Base-by-base conservation (phyloP, 805 yeast genomes). In the Ogataea pilisensis region DNA sequence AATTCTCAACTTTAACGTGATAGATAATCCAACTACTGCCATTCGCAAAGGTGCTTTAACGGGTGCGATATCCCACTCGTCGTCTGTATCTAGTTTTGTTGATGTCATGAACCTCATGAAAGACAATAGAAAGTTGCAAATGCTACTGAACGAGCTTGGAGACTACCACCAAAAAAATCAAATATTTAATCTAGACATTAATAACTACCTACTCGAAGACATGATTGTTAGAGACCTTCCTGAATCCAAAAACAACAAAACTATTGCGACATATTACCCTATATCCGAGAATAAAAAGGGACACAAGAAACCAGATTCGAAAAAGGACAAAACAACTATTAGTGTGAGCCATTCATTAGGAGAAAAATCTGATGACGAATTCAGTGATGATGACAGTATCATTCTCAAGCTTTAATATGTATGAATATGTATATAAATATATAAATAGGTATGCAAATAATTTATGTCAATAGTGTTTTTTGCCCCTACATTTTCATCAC, bases 61-160 rank as follows among this genome's bases (percentile, higher is more conserved):
- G 8, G 55, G 61, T 5, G 39, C 37, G 2, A 37, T 56, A 3
- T 44, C 51, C 1, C 64, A 60, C 37, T 57, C 63, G 24, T 43
- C 51, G 8, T 41, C 49, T 3, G 47, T 49, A 28, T 36, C 35
- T 5, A 44, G 53, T 8, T 41, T 60, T 26, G 44, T 57, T 8
- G 52, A 49, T 18, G 39, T 48, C 12, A 31, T 54, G 22, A 8
- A 22, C 2, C 17, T 41, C 13, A 35, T 48, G 42, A 24, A 22
- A 3, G 38, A 43, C 14, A 20, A 38, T 8, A 33, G 41, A 22
- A 45, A 42, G 34, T 37, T 51, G 22, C 46, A 42, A 9, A 22
- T 30, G 14, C 37, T 49, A 17, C n/a, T 20, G 3, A 44, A 38
- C 16, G 48, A 45, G 38, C 38, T 53, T 36, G 35, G 21, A 9